These are phyloP conservation scores for Stephanodiscus triporus DNA, from an alignment of 108 stramenopile genomes.

Conservation along the genomic window DNA sequence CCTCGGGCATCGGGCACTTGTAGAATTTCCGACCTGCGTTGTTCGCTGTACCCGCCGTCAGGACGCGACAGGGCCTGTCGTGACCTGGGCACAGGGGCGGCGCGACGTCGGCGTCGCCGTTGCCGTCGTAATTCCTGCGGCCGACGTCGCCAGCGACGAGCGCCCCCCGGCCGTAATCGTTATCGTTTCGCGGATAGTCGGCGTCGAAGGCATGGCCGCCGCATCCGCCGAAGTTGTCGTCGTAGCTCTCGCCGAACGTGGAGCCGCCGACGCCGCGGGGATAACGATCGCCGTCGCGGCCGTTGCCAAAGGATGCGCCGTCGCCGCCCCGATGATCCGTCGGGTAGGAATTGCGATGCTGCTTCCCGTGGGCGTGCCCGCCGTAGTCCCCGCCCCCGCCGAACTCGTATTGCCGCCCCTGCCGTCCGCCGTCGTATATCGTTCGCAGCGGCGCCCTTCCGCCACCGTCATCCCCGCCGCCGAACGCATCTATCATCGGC, in stretches of 20 bases:
- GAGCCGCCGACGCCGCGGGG: neutral
- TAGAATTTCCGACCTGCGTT: constrained; percentile 84
- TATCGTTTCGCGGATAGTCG: neutral
- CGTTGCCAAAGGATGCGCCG: neutral
- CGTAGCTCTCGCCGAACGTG: constrained; percentile 18
- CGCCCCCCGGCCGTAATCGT: neutral
- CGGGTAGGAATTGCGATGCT: constrained; percentile 7
- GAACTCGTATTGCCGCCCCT: neutral
- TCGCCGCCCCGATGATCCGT: constrained; percentile 3
- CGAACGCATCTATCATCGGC: neutral
- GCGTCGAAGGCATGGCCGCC: neutral
- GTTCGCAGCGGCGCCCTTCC: constrained; percentile 14
- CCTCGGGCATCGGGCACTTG: constrained; percentile 81
- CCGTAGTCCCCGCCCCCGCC: neutral
- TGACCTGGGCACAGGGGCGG: constrained; percentile 88
- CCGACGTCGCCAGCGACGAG: constrained; percentile 7
- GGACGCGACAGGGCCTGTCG: constrained; percentile 60
- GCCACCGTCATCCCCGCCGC: neutral
- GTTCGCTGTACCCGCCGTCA: constrained; percentile 65
- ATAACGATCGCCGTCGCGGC: constrained; percentile 4
- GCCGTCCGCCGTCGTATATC: neutral
- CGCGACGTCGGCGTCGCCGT: constrained; percentile 10
- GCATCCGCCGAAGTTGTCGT: constrained; percentile 9
- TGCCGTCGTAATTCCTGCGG: no score
- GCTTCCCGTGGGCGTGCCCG: neutral